Evolutionary conservation across 2,329 filamentous ascomycete genomes (phyloP).

Genomic region (Stagonosporopsis rhizophila): DNA sequence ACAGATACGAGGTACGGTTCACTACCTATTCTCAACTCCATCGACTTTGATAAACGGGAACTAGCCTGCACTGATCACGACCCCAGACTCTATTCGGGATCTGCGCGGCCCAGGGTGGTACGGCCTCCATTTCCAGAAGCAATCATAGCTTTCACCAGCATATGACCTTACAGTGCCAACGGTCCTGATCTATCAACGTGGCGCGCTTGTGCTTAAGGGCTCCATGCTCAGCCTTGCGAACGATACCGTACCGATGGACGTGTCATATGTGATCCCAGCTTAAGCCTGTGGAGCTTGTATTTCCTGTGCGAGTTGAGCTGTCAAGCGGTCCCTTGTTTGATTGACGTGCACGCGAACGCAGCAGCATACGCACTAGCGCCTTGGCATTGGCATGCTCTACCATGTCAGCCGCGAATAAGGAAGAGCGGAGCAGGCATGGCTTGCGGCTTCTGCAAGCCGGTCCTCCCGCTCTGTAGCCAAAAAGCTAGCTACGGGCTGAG

Average conservation of each 20-base stretch:
- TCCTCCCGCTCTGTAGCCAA: conserved; percentile 15
- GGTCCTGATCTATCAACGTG: conserved; percentile 27
- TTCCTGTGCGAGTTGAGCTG: conserved; percentile 40
- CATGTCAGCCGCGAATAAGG: conserved; percentile 9
- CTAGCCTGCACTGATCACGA: conserved; percentile 4
- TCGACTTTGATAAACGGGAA: conserved; percentile 28
- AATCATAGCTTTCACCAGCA: conserved; percentile 22
- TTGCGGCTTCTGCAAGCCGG: conserved; percentile 5
- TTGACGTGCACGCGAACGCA: conserved; percentile 38
- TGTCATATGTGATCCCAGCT: conserved; percentile 22
- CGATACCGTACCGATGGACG: conserved; percentile 10
- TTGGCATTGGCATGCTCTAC: conserved; percentile 21
- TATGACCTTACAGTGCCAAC: conserved; percentile 27
- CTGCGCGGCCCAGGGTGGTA: conserved; percentile 6
- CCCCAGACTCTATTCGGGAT: neutral
- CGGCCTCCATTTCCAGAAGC: conserved; percentile 10
- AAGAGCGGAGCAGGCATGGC: conserved; percentile 21
- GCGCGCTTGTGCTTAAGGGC: conserved; percentile 26
- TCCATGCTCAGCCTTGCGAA: conserved; percentile 29
- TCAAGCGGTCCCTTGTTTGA: conserved; percentile 38
- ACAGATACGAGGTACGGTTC: conserved; percentile 14
- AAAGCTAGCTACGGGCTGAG: conserved; percentile 7
- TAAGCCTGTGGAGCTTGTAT: conserved; percentile 32
- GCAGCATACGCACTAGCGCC: conserved; percentile 35
- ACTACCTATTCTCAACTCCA: conserved; percentile 9